Evolutionary conservation across 2,329 filamentous ascomycete genomes (phyloP).

Genomic region (Dactylellina cionopaga): DNA sequence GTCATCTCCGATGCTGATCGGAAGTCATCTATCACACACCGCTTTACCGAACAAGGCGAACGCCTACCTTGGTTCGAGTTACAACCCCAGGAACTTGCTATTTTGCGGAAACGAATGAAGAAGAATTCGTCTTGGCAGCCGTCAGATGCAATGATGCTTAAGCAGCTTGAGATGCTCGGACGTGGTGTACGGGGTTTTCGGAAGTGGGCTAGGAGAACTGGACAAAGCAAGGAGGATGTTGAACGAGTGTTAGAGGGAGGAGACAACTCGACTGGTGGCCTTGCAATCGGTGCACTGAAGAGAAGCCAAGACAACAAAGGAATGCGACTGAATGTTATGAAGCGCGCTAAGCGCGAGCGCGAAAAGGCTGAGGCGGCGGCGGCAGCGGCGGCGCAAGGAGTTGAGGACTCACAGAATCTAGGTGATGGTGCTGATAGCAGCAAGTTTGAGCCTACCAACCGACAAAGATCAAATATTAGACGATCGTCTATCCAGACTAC

Average conservation of each 20-base stretch:
- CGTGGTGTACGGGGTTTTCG: constrained; percentile 65
- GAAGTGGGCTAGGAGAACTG: constrained; percentile 50
- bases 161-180: constrained; percentile 77
- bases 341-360: constrained; percentile 64
- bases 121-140: constrained; percentile 88
- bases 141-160: constrained; percentile 84
- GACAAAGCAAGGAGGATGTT: constrained; percentile 33
- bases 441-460: background rate
- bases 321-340: constrained; percentile 81
- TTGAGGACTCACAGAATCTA: background rate
- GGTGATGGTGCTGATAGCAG: background rate
- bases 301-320: constrained; percentile 70
- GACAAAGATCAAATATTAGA: constrained; percentile 25
- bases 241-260: constrained; percentile 40
- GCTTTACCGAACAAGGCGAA: constrained; percentile 59
- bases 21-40: constrained; percentile 42
- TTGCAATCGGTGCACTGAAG: constrained; percentile 37
- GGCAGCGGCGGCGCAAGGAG: constrained; percentile 32
- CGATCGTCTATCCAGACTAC: constrained; percentile 21
- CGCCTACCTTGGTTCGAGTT: constrained; percentile 58
- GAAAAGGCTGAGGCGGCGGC: constrained; percentile 46
- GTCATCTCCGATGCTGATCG: constrained; percentile 27
- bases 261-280: constrained; percentile 13
- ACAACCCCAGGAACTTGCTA: constrained; percentile 67
- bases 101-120: constrained; percentile 85